These are phyloP conservation scores for Tulasnella sp. DNA, from an alignment of 768 basidiomycete genomes.

Conservation along the genomic window DNA sequence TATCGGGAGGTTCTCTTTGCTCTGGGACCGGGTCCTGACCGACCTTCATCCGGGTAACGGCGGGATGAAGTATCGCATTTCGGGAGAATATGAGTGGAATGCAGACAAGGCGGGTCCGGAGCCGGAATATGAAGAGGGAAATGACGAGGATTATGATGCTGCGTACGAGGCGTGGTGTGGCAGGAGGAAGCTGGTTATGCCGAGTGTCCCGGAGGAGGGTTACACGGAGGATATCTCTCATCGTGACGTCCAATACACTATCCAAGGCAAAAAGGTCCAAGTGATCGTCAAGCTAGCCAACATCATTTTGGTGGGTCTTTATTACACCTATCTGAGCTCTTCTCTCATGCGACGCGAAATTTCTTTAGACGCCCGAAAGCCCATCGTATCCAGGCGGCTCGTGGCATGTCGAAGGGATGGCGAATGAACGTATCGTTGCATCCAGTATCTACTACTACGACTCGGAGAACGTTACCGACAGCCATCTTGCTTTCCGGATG, in stretches of 20 bases:
- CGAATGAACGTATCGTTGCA: slow-evolving; percentile 30
- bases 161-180: neutral
- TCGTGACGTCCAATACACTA: neutral
- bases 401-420: slow-evolving; percentile 37
- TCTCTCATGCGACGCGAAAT: neutral
- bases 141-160: neutral
- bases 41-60: neutral
- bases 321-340: neutral
- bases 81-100: slow-evolving; percentile 21
- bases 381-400: slow-evolving; percentile 42
- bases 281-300: slow-evolving; percentile 33
- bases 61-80: neutral
- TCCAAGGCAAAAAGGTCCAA: slow-evolving; percentile 24
- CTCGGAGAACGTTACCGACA: slow-evolving; percentile 31
- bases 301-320: slow-evolving; percentile 26
- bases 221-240: neutral
- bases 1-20: neutral
- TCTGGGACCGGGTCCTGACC: slow-evolving; percentile 14
- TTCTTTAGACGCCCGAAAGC: slow-evolving; percentile 31
- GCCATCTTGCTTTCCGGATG: slow-evolving; percentile 31
- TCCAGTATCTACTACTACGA: slow-evolving; percentile 25
- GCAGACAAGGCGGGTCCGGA: slow-evolving; percentile 7
- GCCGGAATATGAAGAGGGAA: neutral
- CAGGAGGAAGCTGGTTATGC: neutral
- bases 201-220: neutral